Evolutionary conservation across 2,329 filamentous ascomycete genomes (phyloP).

Genomic region (Colletotrichum sp.): DNA sequence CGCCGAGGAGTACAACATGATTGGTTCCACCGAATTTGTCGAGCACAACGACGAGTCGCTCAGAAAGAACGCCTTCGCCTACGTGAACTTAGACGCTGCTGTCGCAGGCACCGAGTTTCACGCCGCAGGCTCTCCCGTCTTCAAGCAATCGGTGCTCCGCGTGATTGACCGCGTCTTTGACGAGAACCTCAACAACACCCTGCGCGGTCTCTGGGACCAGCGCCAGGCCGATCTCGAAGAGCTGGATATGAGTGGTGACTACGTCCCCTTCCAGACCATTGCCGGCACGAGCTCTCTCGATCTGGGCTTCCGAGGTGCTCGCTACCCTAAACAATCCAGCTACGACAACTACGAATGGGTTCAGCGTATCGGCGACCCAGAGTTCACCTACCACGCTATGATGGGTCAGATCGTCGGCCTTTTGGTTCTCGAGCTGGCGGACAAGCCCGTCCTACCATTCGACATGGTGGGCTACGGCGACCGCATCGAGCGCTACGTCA

Average conservation of each 20-base stretch:
- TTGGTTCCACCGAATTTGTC: conserved; percentile 94
- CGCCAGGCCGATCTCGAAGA: conserved; percentile 64
- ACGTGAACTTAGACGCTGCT: conserved; percentile 88
- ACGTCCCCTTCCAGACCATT: conserved; percentile 89
- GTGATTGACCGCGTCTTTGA: conserved; percentile 78
- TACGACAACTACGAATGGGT: conserved; percentile 94
- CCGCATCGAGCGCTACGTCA: conserved; percentile 67
- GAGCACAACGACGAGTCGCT: conserved; percentile 80
- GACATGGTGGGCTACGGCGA: conserved; percentile 77
- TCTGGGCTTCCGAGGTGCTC: conserved; percentile 73
- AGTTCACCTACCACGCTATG: conserved; percentile 79
- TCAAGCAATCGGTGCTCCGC: conserved; percentile 72
- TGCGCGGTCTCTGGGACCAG: conserved; percentile 79
- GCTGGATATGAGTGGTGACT: conserved; percentile 80
- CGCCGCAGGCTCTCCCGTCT: conserved; percentile 82
- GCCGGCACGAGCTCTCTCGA: conserved; percentile 89
- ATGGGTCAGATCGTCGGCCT: conserved; percentile 82
- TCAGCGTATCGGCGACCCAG: conserved; percentile 78
- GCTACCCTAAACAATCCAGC: conserved; percentile 78
- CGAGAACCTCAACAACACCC: conserved; percentile 71
- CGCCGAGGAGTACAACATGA: conserved; percentile 88
- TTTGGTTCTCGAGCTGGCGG: conserved; percentile 83
- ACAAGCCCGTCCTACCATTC: conserved; percentile 82
- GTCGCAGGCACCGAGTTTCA: conserved; percentile 77
- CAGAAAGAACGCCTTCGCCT: conserved; percentile 78